These are phyloP conservation scores for Calcarisporium arbuscula DNA, from an alignment of 2,329 filamentous ascomycete genomes.

Conservation along the genomic window DNA sequence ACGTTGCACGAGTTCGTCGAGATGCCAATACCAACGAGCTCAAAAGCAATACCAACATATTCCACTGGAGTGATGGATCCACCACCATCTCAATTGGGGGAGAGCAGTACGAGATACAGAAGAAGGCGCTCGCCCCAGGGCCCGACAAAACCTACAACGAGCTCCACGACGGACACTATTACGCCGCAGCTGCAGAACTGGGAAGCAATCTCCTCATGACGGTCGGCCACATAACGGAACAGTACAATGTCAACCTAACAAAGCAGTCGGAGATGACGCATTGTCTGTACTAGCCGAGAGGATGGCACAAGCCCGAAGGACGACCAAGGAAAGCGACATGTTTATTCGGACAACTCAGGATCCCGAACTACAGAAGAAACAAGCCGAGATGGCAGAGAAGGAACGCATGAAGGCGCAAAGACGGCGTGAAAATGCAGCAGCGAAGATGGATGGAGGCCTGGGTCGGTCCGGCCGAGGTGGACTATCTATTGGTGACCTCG, in stretches of 20 bases:
- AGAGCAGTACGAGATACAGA: constrained; percentile 68
- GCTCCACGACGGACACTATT: constrained; percentile 67
- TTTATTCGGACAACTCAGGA: constrained; percentile 67
- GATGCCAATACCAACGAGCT: constrained; percentile 60
- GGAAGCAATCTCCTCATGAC: constrained; percentile 62
- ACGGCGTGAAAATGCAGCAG: constrained; percentile 60
- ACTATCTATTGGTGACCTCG: constrained; percentile 63
- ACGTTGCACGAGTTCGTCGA: constrained; percentile 63
- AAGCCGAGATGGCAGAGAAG: constrained; percentile 69
- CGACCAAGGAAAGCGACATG: constrained; percentile 51
- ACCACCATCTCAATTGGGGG: constrained; percentile 69
- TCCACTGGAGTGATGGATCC: constrained; percentile 75
- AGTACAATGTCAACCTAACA: constrained; percentile 62
- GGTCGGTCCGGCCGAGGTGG: constrained; percentile 46
- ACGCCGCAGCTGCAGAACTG: constrained; percentile 66
- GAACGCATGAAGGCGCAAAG: constrained; percentile 63
- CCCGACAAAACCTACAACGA: constrained; percentile 56
- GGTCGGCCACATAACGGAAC: constrained; percentile 69
- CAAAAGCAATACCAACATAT: constrained; percentile 68
- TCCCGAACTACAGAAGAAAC: constrained; percentile 67
- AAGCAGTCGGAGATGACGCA: constrained; percentile 64
- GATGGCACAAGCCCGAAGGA: constrained; percentile 57
- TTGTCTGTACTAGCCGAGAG: constrained; percentile 61
- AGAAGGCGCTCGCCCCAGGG: constrained; percentile 61
- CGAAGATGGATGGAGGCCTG: constrained; percentile 55